Conservation (phyloP, 805 yeast genomes). For the Wickerhamiella brachini region DNA sequence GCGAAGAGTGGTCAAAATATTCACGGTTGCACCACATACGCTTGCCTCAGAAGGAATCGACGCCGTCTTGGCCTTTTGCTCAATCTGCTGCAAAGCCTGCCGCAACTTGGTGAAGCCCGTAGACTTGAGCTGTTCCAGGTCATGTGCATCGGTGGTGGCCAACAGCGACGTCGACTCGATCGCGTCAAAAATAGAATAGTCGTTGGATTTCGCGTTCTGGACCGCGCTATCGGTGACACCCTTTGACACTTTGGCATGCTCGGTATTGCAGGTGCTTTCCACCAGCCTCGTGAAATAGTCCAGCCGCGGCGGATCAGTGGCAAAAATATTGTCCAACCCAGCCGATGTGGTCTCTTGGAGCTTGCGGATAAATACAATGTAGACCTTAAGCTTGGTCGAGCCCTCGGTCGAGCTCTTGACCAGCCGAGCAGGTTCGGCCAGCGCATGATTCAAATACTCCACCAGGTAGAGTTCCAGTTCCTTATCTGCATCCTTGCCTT, state of each 20-base stretch:
- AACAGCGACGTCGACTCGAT: conserved; percentile 34
- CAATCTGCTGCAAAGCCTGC: conserved; percentile 46
- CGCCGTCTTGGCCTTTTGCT: conserved; percentile 32
- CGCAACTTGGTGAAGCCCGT: conserved; percentile 21
- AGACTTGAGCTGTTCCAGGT: conserved; percentile 11
- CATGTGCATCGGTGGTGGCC: conserved; percentile 14
- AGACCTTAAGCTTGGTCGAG: conserved; percentile 6
- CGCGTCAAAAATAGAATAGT: conserved; percentile 44
- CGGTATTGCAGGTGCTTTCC: conserved; percentile 3
- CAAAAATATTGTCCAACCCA: conserved; percentile 5
- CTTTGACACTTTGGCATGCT: conserved; percentile 8
- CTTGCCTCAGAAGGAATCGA: conserved; percentile 53
- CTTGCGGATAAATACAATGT: conserved; percentile 3
- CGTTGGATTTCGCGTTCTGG: conserved; percentile 20
- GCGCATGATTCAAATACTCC: conserved; percentile 11
- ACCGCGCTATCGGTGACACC: conserved; percentile 28
- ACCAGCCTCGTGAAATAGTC: not conserved
- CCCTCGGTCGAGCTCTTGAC: not conserved
- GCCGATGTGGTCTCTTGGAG: conserved; percentile 9
- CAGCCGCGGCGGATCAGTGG: conserved; percentile 4
- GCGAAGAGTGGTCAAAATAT: conserved; percentile 51
- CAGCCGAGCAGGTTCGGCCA: conserved; percentile 6
- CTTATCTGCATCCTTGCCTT: conserved; percentile 17
- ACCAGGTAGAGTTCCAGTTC: conserved; percentile 12
- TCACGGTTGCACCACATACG: conserved; percentile 60